Percentiles rank a stretch among this genome's conserved stretches.
Evolutionary conservation across 805 yeast genomes (phyloP).

Genomic region (Candida jianshihensis): DNA sequence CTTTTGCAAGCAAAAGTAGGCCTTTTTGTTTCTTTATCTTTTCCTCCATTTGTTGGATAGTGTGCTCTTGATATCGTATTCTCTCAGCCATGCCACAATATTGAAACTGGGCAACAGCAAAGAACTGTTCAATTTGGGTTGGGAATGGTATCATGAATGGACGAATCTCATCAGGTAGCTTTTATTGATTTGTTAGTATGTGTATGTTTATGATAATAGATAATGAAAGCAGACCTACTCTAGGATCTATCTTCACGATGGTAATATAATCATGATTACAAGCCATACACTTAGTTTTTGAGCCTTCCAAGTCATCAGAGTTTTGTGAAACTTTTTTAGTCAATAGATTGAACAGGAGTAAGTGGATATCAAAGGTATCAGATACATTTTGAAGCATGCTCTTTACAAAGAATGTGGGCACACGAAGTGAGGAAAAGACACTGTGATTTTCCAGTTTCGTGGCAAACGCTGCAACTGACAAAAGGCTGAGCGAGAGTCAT

Average conservation of each 20-base stretch:
- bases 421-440: conserved; percentile 29
- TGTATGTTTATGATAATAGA: not conserved
- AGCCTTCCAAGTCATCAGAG: conserved; percentile 3
- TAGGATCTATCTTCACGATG: conserved; percentile 10
- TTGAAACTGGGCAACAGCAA: conserved; percentile 19
- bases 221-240: not conserved
- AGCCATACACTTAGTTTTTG: conserved; percentile 9
- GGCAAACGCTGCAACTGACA: conserved; percentile 28
- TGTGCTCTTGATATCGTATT: conserved; percentile 10
- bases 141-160: conserved; percentile 20
- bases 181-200: not conserved
- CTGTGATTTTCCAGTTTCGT: conserved; percentile 15
- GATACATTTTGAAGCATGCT: conserved; percentile 20
- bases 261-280: conserved; percentile 15
- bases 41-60: conserved; percentile 10
- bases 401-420: conserved; percentile 30
- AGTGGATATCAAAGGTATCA: not conserved
- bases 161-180: conserved; percentile 15
- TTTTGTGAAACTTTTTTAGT: conserved; percentile 2
- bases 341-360: too few species aligned
- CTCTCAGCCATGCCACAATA: conserved; percentile 15
- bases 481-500: conserved; percentile 22
- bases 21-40: conserved; percentile 18
- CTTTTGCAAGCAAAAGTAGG: conserved; percentile 18
- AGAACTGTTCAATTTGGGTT: conserved; percentile 17